phyloP scores from a whole-genome alignment of 2,329 filamentous ascomycete species.

The Aspergillus sp. region DNA sequence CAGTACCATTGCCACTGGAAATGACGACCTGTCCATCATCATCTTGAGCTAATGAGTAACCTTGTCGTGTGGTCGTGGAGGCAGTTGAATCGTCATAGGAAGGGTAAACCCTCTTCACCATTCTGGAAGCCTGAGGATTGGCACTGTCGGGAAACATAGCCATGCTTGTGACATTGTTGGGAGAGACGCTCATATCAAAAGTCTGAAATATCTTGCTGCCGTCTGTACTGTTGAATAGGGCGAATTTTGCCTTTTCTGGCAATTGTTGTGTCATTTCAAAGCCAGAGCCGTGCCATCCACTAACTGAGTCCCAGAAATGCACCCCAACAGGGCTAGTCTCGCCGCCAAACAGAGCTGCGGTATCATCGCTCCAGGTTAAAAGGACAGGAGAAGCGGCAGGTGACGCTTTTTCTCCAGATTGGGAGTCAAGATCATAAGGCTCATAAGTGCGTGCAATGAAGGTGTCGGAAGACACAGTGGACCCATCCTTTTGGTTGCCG shows the following conservation, averaged over 20 bases:
- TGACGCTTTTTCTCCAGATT: conserved; percentile 60
- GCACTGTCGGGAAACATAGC: conserved; percentile 53
- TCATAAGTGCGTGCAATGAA: conserved; percentile 71
- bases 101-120: conserved; percentile 68
- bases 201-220: conserved; percentile 77
- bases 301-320: conserved; percentile 69
- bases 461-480: conserved; percentile 69
- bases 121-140: conserved; percentile 36
- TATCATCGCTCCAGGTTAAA: conserved; percentile 71
- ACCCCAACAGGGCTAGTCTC: conserved; percentile 67
- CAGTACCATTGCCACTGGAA: conserved; percentile 71
- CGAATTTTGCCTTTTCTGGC: conserved; percentile 63
- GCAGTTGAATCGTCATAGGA: conserved; percentile 76
- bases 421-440: conserved; percentile 67
- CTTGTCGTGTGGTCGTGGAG: conserved; percentile 66
- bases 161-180: conserved; percentile 74
- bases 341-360: conserved; percentile 77
- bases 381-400: conserved; percentile 72
- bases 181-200: conserved; percentile 74
- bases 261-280: conserved; percentile 66
- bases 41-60: conserved; percentile 73
- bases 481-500: conserved; percentile 67
- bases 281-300: conserved; percentile 71
- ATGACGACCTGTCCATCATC: conserved; percentile 71
- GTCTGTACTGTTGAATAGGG: conserved; percentile 73